Conservation (phyloP, 1,284 basidiomycete species). For the Ceratobasidium theobromae region DNA sequence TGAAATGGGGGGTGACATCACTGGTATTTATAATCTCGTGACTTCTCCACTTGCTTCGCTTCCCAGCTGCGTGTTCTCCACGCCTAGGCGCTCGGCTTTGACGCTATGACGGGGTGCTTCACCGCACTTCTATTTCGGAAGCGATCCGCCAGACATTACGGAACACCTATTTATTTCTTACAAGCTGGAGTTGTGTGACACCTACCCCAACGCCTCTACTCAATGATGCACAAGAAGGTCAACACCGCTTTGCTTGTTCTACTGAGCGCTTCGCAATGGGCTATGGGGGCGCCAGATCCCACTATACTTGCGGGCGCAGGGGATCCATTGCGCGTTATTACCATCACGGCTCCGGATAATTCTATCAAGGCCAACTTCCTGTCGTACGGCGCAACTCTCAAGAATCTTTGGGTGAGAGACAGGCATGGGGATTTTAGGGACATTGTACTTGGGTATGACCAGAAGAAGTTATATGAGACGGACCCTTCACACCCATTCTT, state of each 20-base stretch:
- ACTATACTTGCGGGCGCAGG: constrained; percentile 8
- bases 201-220: not conserved
- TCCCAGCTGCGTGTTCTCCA: constrained; percentile 20
- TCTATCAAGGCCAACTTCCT: constrained; percentile 58
- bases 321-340: constrained; percentile 42
- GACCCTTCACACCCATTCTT: constrained; percentile 55
- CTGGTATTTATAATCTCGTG: not conserved
- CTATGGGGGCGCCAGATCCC: not conserved
- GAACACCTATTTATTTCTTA: constrained; percentile 10
- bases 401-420: constrained; percentile 56
- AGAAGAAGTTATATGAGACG: constrained; percentile 48
- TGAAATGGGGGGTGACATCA: constrained; percentile 1
- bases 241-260: not conserved
- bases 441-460: constrained; percentile 56
- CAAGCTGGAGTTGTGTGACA: not conserved
- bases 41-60: not conserved
- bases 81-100: constrained; percentile 17
- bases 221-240: too few species aligned
- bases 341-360: constrained; percentile 53
- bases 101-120: constrained; percentile 16
- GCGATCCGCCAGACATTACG: constrained; percentile 1
- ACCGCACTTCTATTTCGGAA: not conserved
- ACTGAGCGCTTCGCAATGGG: not conserved
- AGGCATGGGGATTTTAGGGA: constrained; percentile 50
- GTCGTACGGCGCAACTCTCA: constrained; percentile 55